Evolutionary conservation across 2,329 filamentous ascomycete species (phyloP).

Genomic region (Xylariaceae sp.): DNA sequence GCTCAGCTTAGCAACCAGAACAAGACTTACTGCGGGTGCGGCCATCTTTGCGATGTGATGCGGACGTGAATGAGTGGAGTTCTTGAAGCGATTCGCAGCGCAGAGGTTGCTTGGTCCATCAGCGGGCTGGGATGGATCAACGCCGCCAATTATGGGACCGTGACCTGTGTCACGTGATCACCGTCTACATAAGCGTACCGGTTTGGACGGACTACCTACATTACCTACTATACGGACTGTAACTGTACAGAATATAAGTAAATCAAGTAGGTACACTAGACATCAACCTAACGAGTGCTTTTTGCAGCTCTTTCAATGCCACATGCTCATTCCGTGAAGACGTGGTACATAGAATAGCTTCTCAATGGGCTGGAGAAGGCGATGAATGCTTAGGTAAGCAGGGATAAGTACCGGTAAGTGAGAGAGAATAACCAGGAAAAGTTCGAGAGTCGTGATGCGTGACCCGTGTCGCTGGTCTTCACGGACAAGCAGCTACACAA

Average conservation of each 20-base stretch:
- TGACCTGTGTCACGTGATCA: slow-evolving; percentile 26
- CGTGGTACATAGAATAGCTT: too few species aligned
- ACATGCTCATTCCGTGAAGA: not conserved
- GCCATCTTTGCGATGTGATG: slow-evolving; percentile 59
- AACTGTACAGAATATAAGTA: too few species aligned
- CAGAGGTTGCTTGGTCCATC: slow-evolving; percentile 43
- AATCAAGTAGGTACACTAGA: too few species aligned
- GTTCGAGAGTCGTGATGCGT: too few species aligned
- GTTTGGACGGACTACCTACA: too few species aligned
- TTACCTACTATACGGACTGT: too few species aligned
- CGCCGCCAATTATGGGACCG: slow-evolving; percentile 10
- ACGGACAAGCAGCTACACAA: not conserved
- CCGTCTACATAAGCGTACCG: not conserved
- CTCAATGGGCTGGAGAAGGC: too few species aligned
- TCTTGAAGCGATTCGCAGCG: slow-evolving; percentile 45
- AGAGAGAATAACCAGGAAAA: not conserved
- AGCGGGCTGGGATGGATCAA: slow-evolving; percentile 22
- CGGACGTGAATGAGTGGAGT: slow-evolving; percentile 45
- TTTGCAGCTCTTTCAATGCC: not conserved
- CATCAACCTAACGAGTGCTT: not conserved
- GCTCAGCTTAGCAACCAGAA: slow-evolving; percentile 18
- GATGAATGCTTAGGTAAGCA: too few species aligned
- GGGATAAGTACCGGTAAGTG: too few species aligned
- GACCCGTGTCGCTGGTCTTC: too few species aligned
- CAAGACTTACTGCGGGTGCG: slow-evolving; percentile 61